Base-by-base conservation (phyloP, 2,329 filamentous ascomycete genomes). In the Scedosporium apiospermum region DNA sequence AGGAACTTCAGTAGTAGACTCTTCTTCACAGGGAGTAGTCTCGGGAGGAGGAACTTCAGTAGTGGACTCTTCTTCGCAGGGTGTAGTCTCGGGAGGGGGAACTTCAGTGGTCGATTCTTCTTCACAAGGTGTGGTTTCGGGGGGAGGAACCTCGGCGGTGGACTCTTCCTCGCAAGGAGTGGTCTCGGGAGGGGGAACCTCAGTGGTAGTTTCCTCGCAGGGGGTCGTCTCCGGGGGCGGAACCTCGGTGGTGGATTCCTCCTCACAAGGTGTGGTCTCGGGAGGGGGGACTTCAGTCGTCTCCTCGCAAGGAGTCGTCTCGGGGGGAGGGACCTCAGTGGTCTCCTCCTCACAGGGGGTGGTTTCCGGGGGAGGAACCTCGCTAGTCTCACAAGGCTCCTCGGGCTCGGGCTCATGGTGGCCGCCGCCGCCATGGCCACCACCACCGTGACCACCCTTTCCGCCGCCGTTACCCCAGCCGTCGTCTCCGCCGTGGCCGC, bases 61-160 rank as follows among this genome's bases (percentile, higher is more conserved):
- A 53, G n/a, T 63, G 41, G 4, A 5, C 6, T 30, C 27, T 34
- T 34, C 30, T 34, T 34, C 30, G 6, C 30, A 34, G 3, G 30
- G 30, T 0, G 64, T 64, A 62, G 18, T 63, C 62, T 57, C 46
- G 44, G 18, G 63, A 49, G 46, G 62, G 34, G 64, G 58, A 30
- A 58, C 62, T 23, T 60, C 64, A 23, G 30, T 34, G 6, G 30
- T 34, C 30, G 30, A 34, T 9, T 34, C 30, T 9, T 34, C 30
- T 34, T 34, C 30, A 34, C 30, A 34, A 2, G 30, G 30, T 34
- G 42, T 46, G 18, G 42, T 46, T 46, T 46, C 16, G 16, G 42
- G 42, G 18, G 42, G 42, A 46, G 42, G 42, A 1, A 18, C 42
- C 6, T 16, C 42, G 9, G 18, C 9, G 16, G 14, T 46, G 42